Evolutionary conservation across 495 filamentous ascomycete species (phyloP), one percentile per base, ranked within the genome.

Genomic region (Cercophora newfieldiana): DNA sequence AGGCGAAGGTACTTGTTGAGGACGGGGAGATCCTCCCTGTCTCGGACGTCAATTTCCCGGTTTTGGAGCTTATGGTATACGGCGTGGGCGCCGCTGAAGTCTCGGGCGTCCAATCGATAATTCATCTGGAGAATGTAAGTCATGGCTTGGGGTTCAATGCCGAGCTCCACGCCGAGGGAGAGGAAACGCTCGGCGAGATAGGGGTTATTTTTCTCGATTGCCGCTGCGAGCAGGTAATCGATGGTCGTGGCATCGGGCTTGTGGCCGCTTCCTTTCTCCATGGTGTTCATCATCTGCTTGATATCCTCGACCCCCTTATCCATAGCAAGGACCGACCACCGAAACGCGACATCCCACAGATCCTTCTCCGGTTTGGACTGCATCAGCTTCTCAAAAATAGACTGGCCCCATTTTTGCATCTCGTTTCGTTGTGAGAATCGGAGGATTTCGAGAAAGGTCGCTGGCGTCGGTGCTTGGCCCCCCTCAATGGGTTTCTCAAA

Each of bases 1-100:
- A 89, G 86, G 44, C 86, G 86, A 50, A 99, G 85, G 48, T 96
- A 88, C 63, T 86, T 86, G 77, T 95, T 95, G 71, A 92, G 79
- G 31, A 89, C 78, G 2, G 84, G 79, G 3, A 91, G 69, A 68
- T 91, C 86, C 60, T 86, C 81, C 12, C 87, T 77, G 2, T 83
- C 75, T 5, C 79, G 66, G 7, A 81, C 61, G 7, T 81, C 67
- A 3, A 82, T 64, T 19, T 84, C 84, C 28, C 86, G 77, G 1
- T 72, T 50, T 29, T 81, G 79, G 14, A 93, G 76, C 7, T 85
- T 81, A 55, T 86, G 81, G 66, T 92, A 90, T 28, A 86, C 83
- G 2, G 80, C 78, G 18, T 86, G 81, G 14, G 91, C 89, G 22
- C 88, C 88, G 49, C 85, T 79, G 10, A 94, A 74, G 74, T 97